phyloP scores from a whole-genome alignment of 805 yeast species.

The Yamadazyma endophytica region DNA sequence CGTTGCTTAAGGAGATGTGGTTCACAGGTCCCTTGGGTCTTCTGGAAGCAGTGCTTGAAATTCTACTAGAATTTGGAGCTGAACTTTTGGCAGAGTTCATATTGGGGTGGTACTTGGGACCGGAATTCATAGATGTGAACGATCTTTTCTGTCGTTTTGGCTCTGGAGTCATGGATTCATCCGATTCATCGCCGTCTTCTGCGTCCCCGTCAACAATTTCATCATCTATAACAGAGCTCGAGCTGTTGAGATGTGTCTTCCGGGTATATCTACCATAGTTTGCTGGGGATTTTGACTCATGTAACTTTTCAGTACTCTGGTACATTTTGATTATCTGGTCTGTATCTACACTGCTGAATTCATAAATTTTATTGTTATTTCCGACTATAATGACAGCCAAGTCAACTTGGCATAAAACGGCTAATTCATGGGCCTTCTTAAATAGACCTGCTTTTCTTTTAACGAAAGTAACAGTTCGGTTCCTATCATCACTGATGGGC shows the following conservation, averaged over 20 bases:
- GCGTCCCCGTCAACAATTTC: slow-evolving; percentile 18
- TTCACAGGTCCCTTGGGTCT: slow-evolving; percentile 12
- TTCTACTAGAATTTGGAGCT: neutral
- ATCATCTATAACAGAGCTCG: slow-evolving; percentile 5
- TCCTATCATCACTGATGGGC: slow-evolving; percentile 87
- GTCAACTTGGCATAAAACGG: slow-evolving; percentile 90
- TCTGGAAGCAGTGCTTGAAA: neutral
- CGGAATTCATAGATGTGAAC: slow-evolving; percentile 5
- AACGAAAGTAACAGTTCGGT: slow-evolving; percentile 80
- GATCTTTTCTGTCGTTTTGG: slow-evolving; percentile 27
- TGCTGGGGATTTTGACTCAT: slow-evolving; percentile 61
- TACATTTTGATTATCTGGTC: slow-evolving; percentile 22
- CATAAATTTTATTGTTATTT: slow-evolving; percentile 76
- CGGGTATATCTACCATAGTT: slow-evolving; percentile 62
- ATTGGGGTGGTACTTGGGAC: slow-evolving; percentile 3
- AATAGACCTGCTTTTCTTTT: slow-evolving; percentile 93
- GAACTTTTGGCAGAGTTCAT: slow-evolving; percentile 1
- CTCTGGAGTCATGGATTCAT: slow-evolving; percentile 29
- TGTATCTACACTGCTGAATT: slow-evolving; percentile 72
- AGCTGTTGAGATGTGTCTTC: slow-evolving; percentile 19
- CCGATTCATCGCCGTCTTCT: slow-evolving; percentile 30
- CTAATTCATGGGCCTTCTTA: slow-evolving; percentile 79
- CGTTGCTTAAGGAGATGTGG: slow-evolving; percentile 15
- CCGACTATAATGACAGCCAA: slow-evolving; percentile 87
- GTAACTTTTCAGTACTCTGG: slow-evolving; percentile 23